A percentile compares a stretch with the other conserved stretches of the same genome.
These are phyloP conservation scores for Pythium aquatile DNA, from an alignment of 352 stramenopile genomes.

Conservation along the genomic window DNA sequence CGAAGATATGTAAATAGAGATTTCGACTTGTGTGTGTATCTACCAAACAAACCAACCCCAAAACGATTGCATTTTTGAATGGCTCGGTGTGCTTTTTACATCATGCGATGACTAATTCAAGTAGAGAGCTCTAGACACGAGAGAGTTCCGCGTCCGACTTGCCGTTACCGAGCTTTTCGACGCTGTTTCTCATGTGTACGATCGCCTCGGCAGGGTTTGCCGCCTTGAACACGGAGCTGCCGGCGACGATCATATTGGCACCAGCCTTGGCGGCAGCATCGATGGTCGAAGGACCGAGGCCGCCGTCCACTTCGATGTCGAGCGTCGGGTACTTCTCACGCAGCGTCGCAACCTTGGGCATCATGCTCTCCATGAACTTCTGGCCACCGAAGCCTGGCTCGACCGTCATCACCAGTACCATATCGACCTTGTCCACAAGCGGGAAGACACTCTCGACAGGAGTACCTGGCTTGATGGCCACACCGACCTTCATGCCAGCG, in stretches of 20 bases:
- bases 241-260: constrained; percentile 97
- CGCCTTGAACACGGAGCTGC: constrained; percentile 92
- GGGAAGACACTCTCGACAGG: constrained; percentile 83
- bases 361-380: constrained; percentile 96
- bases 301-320: constrained; percentile 98
- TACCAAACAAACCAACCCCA: constrained; percentile 7
- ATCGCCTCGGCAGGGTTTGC: constrained; percentile 70
- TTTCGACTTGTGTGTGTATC: constrained; percentile 14
- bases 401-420: constrained; percentile 98
- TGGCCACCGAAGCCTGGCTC: constrained; percentile 97
- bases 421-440: constrained; percentile 89
- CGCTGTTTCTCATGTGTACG: constrained; percentile 75
- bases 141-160: constrained; percentile 64
- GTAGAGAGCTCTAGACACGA: constrained; percentile 32
- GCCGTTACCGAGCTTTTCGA: constrained; percentile 79
- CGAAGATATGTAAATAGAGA: constrained; percentile 39
- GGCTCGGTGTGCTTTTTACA: neutral
- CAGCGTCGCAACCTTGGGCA: constrained; percentile 91
- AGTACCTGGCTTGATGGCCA: constrained; percentile 95
- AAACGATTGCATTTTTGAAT: constrained; percentile 11
- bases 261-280: constrained; percentile 92
- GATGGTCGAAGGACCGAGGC: constrained; percentile 92
- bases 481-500: constrained; percentile 93
- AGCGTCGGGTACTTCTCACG: constrained; percentile 90
- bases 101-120: neutral